phyloP scores from a whole-genome alignment of 192 early-diverging fungal species.

The Neocallimastix lanati region DNA sequence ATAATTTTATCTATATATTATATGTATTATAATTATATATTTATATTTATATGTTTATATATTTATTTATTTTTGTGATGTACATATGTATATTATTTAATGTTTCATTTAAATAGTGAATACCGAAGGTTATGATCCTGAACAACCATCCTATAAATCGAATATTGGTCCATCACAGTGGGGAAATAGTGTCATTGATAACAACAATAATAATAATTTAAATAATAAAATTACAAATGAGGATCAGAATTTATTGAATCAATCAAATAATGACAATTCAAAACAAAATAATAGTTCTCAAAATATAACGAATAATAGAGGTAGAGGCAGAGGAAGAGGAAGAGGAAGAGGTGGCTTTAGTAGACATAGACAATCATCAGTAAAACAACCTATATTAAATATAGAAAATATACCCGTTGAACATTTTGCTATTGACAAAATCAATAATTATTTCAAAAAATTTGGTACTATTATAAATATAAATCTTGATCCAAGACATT shows the following conservation, averaged over 20 bases:
- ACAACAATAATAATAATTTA: too few species aligned
- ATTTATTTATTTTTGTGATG: too few species aligned
- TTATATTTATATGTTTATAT: too few species aligned
- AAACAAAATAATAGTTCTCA: neutral
- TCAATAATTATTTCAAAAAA: conserved; percentile 57
- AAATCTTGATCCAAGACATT: conserved; percentile 26
- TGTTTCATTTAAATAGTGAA: neutral
- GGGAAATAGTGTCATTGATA: neutral
- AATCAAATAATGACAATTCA: neutral
- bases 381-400: neutral
- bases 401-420: conserved; percentile 65
- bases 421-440: conserved; percentile 39
- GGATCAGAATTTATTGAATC: neutral
- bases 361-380: neutral
- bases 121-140: neutral
- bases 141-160: neutral
- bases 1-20: too few species aligned
- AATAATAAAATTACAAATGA: neutral
- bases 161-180: neutral
- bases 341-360: neutral
- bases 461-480: conserved; percentile 65
- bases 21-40: too few species aligned
- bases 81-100: too few species aligned
- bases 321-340: neutral
- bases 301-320: neutral